Conservation (phyloP, 192 early-diverging fungal genomes). For the Coemansia sp. region DNA sequence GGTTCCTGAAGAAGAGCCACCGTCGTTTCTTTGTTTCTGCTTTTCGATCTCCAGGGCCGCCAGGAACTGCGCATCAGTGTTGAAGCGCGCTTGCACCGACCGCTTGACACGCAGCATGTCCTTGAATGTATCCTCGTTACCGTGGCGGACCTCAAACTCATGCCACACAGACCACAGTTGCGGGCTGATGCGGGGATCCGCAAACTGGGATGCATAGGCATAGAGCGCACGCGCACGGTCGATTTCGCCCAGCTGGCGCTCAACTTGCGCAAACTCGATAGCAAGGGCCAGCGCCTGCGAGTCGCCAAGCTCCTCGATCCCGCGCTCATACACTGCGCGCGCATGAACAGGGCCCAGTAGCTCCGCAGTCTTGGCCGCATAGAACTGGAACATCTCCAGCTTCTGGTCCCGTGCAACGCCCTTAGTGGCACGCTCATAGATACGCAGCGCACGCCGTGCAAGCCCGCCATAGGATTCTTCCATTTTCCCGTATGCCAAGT, state of each 20-base stretch:
- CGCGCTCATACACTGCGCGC: constrained; percentile 91
- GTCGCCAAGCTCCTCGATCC: constrained; percentile 84
- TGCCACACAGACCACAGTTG: constrained; percentile 91
- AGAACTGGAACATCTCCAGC: constrained; percentile 82
- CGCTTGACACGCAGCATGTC: constrained; percentile 97
- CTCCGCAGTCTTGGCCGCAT: constrained; percentile 83
- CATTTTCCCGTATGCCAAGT: constrained; percentile 85
- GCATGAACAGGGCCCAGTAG: constrained; percentile 85
- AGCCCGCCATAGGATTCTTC: constrained; percentile 87
- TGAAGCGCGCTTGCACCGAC: constrained; percentile 79
- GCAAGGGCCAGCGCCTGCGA: constrained; percentile 73
- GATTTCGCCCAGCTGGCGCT: constrained; percentile 89
- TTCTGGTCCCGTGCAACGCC: constrained; percentile 76
- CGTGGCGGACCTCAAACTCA: constrained; percentile 95
- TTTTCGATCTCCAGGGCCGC: constrained; percentile 37
- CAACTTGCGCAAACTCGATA: constrained; percentile 81
- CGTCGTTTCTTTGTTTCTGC: background rate
- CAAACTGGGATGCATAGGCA: constrained; percentile 83
- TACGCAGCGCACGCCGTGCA: constrained; percentile 87
- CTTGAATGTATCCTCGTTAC: constrained; percentile 97
- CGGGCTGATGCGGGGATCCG: constrained; percentile 75
- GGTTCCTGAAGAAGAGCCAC: background rate
- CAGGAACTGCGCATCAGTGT: constrained; percentile 71
- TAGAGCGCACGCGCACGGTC: constrained; percentile 91
- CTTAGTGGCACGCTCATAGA: constrained; percentile 89